Evolutionary conservation across 176 grass and related monocot species (phyloP), one percentile per base, ranked within the genome.

Genomic region (Triticum monococcum): DNA sequence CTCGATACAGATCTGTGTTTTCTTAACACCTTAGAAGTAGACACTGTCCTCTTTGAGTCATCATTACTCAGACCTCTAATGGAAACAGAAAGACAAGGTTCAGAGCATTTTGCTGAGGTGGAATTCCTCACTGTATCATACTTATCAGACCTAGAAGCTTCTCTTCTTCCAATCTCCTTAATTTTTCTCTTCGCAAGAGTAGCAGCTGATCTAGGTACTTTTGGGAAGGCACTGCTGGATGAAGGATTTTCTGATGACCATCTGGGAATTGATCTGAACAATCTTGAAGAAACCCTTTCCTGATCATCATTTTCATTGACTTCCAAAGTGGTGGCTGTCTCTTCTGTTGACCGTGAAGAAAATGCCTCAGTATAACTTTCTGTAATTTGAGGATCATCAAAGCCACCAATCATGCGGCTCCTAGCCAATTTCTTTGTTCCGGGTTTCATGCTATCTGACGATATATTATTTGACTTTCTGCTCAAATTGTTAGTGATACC

Each of bases 1-100:
- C 91, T 96, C 72, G 85, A 75, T 7, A 86, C 18, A 72, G 89
- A 91, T 80, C 94, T 90, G 16, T 93, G 83, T 30, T 96, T 99
- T 46, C 83, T 87, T 38, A 94, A 91, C 63, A 84, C 94, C 80
- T 83, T 94, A 72, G 72, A 93, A 37, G 84, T 62, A 64, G 76
- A 60, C 59, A 78, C 67, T 72, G 68, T 17, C 50, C 48, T 88
- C 48, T 71, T 83, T 54, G 70, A 13, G 26, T 88, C 89, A 85
- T 88, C 89, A 85, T 68, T 76, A 43, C 59, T 83, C 64, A 50
- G 56, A 64, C 77, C 86, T 85, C 61, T 85, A 61, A 85, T 52
- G 23, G 81, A 75, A 41, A 79, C 78, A 30, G 84, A 70, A 83
- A 38, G 83, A 63, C 54, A 56, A 83, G 32, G 41, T 83, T 52